Conservation (phyloP, 805 yeast genomes). For the Scheffersomyces lignosus region DNA sequence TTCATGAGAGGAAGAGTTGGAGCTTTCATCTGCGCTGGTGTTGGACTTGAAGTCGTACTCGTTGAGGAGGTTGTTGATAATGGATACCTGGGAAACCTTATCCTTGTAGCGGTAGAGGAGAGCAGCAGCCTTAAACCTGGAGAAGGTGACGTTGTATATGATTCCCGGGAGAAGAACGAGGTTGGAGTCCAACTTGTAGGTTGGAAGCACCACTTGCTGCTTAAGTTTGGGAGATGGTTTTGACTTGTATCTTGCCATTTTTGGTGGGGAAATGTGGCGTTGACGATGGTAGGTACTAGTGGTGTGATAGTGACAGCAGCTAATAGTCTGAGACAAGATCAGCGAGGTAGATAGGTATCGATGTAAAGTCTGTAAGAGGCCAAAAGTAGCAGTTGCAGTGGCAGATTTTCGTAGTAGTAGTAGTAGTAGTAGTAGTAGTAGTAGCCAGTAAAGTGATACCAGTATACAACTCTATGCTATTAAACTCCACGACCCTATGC, state of each 20-base stretch:
- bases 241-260: not conserved
- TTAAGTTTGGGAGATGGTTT: not conserved
- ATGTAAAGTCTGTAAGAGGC: too few species aligned
- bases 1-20: slow-evolving; percentile 5
- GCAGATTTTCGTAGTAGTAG: too few species aligned
- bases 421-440: too few species aligned
- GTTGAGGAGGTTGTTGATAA: slow-evolving; percentile 29
- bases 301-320: too few species aligned
- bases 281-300: too few species aligned
- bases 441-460: too few species aligned
- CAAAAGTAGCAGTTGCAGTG: too few species aligned
- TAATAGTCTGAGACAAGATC: too few species aligned
- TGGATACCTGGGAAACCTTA: slow-evolving; percentile 24
- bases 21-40: not conserved
- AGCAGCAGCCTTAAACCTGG: slow-evolving; percentile 46
- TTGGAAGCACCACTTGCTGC: slow-evolving; percentile 33
- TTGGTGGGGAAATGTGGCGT: too few species aligned
- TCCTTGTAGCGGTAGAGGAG: slow-evolving; percentile 44
- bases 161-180: slow-evolving; percentile 62
- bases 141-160: slow-evolving; percentile 56
- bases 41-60: slow-evolving; percentile 37
- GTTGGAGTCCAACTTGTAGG: slow-evolving; percentile 41
- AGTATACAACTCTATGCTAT: too few species aligned
- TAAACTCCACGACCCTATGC: too few species aligned
- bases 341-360: too few species aligned